phyloP scores from a whole-genome alignment of 495 filamentous ascomycete species.

The Penicillium simplicissimum region DNA sequence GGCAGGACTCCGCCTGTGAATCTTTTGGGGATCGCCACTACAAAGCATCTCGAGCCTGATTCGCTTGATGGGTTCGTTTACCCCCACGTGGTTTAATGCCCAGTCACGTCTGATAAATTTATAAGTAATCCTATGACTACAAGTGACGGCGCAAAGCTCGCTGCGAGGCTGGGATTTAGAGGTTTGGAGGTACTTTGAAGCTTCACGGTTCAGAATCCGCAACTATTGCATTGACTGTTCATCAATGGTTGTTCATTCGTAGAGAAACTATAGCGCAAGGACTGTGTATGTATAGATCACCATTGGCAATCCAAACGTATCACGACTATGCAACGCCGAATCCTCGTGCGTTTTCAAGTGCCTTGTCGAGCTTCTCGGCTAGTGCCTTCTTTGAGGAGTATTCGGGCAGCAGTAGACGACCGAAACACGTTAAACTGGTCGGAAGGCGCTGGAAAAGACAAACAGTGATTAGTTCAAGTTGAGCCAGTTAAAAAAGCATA shows the following conservation, averaged over 20 bases:
- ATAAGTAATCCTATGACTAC: neutral
- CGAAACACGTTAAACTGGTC: conserved; percentile 87
- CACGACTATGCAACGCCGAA: conserved; percentile 68
- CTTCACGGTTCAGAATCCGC: neutral
- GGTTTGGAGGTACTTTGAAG: neutral
- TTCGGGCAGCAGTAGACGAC: conserved; percentile 79
- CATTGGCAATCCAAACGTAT: neutral
- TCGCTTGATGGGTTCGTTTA: neutral
- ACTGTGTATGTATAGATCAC: conserved; percentile 26
- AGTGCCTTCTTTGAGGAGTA: conserved; percentile 70
- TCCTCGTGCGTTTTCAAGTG: conserved; percentile 87
- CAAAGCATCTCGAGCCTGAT: conserved; percentile 5
- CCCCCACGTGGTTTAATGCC: neutral
- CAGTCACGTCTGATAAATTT: neutral
- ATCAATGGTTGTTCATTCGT: neutral
- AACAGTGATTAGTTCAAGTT: conserved; percentile 12
- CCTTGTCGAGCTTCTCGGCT: conserved; percentile 71
- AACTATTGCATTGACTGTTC: neutral
- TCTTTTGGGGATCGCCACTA: conserved; percentile 12
- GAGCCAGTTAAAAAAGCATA: neutral
- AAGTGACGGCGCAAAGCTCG: too few species aligned
- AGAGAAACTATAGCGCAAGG: conserved; percentile 4
- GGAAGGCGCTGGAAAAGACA: conserved; percentile 59
- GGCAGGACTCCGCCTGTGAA: conserved; percentile 18
- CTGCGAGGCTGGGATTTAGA: too few species aligned